Percentiles rank a stretch among this genome's conserved stretches.
These are phyloP conservation scores for Talaromyces stipitatus DNA, from an alignment of 495 filamentous ascomycete species.

Conservation along the genomic window DNA sequence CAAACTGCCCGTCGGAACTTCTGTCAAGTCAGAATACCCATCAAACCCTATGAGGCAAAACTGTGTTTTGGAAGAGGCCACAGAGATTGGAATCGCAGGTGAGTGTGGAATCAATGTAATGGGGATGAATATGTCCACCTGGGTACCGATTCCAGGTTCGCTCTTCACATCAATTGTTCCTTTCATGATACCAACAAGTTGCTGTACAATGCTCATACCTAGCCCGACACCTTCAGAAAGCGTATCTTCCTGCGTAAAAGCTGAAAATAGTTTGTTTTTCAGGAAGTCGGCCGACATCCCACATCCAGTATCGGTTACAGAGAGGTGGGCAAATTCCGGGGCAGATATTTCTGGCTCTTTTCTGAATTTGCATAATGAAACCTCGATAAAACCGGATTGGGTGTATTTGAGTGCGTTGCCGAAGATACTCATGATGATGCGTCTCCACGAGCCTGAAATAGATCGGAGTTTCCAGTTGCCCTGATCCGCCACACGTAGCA, in stretches of 20 bases:
- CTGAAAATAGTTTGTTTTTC: conserved; percentile 56
- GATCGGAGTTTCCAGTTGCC: background rate
- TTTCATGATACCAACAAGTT: conserved; percentile 52
- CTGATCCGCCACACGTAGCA: background rate
- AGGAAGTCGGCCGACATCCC: conserved; percentile 66
- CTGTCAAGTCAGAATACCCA: conserved; percentile 19
- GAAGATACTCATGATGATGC: background rate
- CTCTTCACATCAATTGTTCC: conserved; percentile 40
- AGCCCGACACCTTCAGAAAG: conserved; percentile 61
- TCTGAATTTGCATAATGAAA: background rate
- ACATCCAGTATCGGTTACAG: conserved; percentile 56
- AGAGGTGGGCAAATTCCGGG: conserved; percentile 29
- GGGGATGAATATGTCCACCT: background rate
- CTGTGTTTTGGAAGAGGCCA: background rate
- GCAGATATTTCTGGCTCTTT: conserved; percentile 16
- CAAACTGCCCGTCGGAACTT: conserved; percentile 17
- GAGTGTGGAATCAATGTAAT: background rate
- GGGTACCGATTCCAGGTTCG: background rate
- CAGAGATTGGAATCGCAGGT: background rate
- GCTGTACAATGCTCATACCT: conserved; percentile 60
- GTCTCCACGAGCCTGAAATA: background rate
- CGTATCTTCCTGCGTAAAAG: conserved; percentile 65
- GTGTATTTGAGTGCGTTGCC: background rate
- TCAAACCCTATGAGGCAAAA: conserved; percentile 26
- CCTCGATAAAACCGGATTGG: background rate